phyloP scores from a whole-genome alignment of 2,329 filamentous ascomycete species.

The Plectosphaerella cucumerina region DNA sequence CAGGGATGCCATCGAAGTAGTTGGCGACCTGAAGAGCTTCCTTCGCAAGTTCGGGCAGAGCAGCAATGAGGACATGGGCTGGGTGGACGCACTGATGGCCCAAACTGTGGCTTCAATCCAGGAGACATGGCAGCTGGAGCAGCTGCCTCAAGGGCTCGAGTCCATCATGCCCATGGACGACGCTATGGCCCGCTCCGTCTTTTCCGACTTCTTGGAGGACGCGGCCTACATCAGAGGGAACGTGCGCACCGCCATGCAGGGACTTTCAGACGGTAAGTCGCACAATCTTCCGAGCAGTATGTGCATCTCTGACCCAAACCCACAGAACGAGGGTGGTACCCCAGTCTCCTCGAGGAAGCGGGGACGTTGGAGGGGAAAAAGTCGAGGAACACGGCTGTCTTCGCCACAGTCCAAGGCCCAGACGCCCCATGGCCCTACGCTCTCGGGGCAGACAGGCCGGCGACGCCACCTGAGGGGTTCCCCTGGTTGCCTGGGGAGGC shows the following conservation, averaged over 20 bases:
- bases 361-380: too few species aligned
- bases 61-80: neutral
- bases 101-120: neutral
- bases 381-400: too few species aligned
- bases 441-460: too few species aligned
- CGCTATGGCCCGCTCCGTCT: neutral
- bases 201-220: conserved; percentile 1
- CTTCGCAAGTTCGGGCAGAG: neutral
- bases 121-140: neutral
- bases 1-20: neutral
- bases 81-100: neutral
- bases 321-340: neutral
- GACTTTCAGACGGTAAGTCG: neutral
- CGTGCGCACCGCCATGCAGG: neutral
- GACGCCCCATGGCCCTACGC: too few species aligned
- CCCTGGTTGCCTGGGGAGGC: too few species aligned
- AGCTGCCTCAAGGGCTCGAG: neutral
- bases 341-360: neutral
- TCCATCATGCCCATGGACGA: neutral
- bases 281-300: neutral
- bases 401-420: too few species aligned
- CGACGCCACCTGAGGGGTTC: too few species aligned
- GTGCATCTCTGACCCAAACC: neutral
- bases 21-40: neutral
- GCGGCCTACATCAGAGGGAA: neutral